Evolutionary conservation across 2,329 filamentous ascomycete genomes (phyloP), one percentile per base, ranked within the genome.

Genomic region (Fusarium graminum): DNA sequence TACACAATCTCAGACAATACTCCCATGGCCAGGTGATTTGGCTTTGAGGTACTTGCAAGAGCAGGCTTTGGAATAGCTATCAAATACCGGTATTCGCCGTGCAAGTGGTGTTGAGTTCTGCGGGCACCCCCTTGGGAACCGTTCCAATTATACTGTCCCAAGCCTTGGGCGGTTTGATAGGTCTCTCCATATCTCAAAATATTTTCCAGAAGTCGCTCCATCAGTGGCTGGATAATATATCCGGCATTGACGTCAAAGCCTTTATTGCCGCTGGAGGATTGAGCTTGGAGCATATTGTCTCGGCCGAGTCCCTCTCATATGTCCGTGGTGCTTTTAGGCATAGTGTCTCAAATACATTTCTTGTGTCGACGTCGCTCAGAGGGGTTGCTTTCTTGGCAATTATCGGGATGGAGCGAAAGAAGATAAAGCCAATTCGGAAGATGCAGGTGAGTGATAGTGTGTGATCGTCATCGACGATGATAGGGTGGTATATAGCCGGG

Each of bases 101-200:
- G 0, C 82, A 83, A 57, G 78, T 80, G 0, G 81, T 82, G 0
- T 67, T 83, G 16, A 67, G 62, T 7, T 55, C 72, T 6, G 74
- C 74, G 2, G 81, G 83, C 42, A 78, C 83, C 26, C 78, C 82
- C 0, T 77, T 77, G 0, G 81, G 79, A 4, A 80, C 79, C 5
- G 79, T 81, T 3, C 61, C 76, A 14, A 74, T 82, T 2, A 78
- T 84, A 19, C 82, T 84, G 65, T 74, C 74, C 6, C 82, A 84
- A 69, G 75, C 78, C 2, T 71, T 85, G 0, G 81, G 81, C 28
- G 82, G 82, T 5, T 59, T 68, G 7, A 46, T 72, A 1, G 66
- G 68, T 2, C 61, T 71, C 3, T 52, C 59, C 2, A 63, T 72
- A 6, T 66, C 65, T 8, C 68, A 68, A 12, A 72, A 70, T 7